Evolutionary conservation across 2,329 filamentous ascomycete genomes (phyloP), one percentile per base, ranked within the genome.

Genomic region (Aureobasidium melanogenum): DNA sequence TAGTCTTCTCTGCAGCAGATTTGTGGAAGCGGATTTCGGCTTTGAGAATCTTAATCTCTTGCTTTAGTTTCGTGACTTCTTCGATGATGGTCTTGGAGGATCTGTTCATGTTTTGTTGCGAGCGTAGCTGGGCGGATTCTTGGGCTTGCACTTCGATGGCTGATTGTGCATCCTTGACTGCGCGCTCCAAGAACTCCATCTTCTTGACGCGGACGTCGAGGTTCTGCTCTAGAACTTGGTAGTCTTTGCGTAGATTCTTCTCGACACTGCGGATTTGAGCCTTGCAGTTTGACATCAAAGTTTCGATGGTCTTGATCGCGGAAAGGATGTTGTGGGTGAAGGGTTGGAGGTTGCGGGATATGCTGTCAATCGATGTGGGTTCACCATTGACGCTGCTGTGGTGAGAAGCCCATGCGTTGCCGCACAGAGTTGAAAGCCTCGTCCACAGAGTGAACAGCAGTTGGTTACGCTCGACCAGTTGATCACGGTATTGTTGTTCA

Each of bases 381-480:
- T 93, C 89, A 22, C 91, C 90, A 68, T 94, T 93, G 70, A 97
- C 89, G 26, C 96, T 84, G 61, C 88, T 88, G 73, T 97, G 92
- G 69, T 88, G 86, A 72, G 96, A 89, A 5, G 89, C 85, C 93
- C 94, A 99, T 70, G 97, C 94, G 0, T 85, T 83, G 12, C 94
- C 94, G 69, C 94, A 97, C 46, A 97, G 81, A 0, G 84, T 82
- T 3, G 90, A 92, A 9, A 99, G 81, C 48, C 89, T 84, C 65
- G 93, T 93, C 94, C 94, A 99, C 5, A 97, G 78, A n/a, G 85
- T 82, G 24, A 97, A 83, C 19, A 97, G 81, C 57, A 99, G 79
- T 63, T 89, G 88, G 75, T 97, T 97, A 60, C 94, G 87, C 75
- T 97, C 94, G 46, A 82, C 83, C 41, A 97, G 82, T 75, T 97